Conservation (phyloP, 345 rosid species). For the Odontarrhena argentea region DNA sequence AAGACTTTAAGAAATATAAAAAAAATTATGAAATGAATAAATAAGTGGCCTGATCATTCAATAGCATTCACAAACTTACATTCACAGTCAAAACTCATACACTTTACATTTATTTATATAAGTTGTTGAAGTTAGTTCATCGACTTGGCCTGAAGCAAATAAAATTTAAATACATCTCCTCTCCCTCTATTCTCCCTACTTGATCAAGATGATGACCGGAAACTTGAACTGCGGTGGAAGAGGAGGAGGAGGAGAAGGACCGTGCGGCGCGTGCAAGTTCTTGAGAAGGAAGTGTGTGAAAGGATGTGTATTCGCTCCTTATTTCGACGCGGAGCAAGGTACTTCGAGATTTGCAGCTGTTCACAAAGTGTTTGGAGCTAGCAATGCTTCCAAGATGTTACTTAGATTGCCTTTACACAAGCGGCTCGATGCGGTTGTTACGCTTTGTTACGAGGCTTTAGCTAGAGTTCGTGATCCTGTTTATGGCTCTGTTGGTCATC, state of each 20-base stretch:
- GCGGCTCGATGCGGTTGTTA: constrained; percentile 74
- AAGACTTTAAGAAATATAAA: constrained; percentile 11
- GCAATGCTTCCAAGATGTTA: constrained; percentile 87
- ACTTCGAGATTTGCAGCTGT: constrained; percentile 78
- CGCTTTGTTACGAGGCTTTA: constrained; percentile 81
- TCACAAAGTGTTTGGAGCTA: constrained; percentile 92
- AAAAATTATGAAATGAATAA: constrained; percentile 10
- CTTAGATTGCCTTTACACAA: constrained; percentile 57
- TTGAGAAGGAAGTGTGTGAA: constrained; percentile 74
- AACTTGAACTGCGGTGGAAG: constrained; percentile 44
- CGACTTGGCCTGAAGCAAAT: constrained; percentile 14
- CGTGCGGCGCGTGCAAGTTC: constrained; percentile 93
- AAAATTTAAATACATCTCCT: background rate
- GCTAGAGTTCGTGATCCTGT: constrained; percentile 86
- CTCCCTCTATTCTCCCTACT: background rate
- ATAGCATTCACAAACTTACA: constrained; percentile 31
- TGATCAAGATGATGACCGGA: constrained; percentile 41
- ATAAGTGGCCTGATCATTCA: constrained; percentile 35
- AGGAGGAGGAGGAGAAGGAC: constrained; percentile 57
- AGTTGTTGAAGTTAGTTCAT: constrained; percentile 11
- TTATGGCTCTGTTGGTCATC: constrained; percentile 76
- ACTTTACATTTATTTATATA: constrained; percentile 34
- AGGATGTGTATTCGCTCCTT: constrained; percentile 86
- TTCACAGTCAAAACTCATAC: constrained; percentile 35
- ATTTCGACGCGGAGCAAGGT: constrained; percentile 88